These are phyloP conservation scores for Phalaenopsis equestris DNA, from an alignment of 106 monocot genomes.

Conservation along the genomic window DNA sequence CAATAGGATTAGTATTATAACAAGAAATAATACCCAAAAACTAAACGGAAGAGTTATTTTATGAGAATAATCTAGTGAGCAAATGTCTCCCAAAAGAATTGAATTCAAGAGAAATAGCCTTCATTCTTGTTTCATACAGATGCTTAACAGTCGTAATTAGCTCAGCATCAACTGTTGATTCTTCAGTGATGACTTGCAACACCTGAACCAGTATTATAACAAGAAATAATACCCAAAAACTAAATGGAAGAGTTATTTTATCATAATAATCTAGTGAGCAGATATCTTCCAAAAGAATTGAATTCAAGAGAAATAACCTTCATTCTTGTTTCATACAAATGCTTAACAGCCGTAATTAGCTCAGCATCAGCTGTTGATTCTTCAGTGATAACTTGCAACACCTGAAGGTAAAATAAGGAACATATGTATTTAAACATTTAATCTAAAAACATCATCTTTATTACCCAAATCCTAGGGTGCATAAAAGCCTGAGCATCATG, in stretches of 20 bases:
- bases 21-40: background rate
- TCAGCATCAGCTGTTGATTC: constrained; percentile 71
- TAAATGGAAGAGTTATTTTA: background rate
- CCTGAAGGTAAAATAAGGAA: constrained; percentile 27
- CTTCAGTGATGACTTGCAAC: constrained; percentile 78
- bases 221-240: background rate
- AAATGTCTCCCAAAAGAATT: background rate
- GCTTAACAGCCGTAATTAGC: constrained; percentile 74
- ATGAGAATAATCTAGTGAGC: background rate
- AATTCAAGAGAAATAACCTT: constrained; percentile 44
- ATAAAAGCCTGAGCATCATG: background rate
- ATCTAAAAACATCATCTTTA: background rate
- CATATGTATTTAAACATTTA: constrained; percentile 2
- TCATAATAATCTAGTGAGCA: background rate
- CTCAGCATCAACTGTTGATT: constrained; percentile 63
- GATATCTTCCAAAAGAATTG: background rate
- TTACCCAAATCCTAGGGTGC: background rate
- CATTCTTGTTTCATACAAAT: constrained; percentile 76
- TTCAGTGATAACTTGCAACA: constrained; percentile 76
- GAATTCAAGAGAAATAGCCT: constrained; percentile 35
- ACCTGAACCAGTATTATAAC: constrained; percentile 27
- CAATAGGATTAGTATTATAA: background rate
- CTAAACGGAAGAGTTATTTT: background rate
- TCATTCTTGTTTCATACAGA: constrained; percentile 77
- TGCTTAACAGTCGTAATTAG: constrained; percentile 79